Base-by-base conservation (phyloP, 305 asterid species). In the Lippia alba region DNA sequence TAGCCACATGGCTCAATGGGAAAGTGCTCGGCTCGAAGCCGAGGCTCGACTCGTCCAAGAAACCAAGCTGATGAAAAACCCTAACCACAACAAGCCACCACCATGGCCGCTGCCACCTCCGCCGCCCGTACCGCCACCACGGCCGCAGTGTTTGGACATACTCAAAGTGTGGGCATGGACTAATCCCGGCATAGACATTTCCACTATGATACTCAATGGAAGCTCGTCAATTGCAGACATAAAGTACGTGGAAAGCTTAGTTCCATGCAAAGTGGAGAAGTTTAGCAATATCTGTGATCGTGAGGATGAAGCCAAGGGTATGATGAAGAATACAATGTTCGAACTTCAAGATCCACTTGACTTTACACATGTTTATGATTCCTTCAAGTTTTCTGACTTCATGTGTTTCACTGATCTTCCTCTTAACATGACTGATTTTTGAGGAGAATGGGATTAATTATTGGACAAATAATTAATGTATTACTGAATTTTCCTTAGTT, bases 1-100 rank as follows among this genome's bases (percentile, higher is more conserved):
- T 12, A 53, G 82, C 75, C 86, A 82, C 78, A 67, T 77, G 84
- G 86, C 84, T 40, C 82, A 82, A 39, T 82, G 86, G 86, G 86
- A 82, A 64, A 76, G 73, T 15, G 78, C 84, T 5, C 79, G 87
- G 5, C 87, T 82, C 9, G 79, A 82, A 61, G 87, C 87, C 33
- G 87, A 82, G 53, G 84, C 84, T 5, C 32, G 84, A 14, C 66
- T 76, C 1, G 76, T 20, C 55, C 79, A 70, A 0, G 60, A 72
- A 10, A 54, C 83, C 57, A 72, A 64, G 33, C 33, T 5, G 4
- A 3, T 9, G 56, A 8, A 71, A 17, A 68, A 69, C 63, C 33
- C 41, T 15, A 4, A 30, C 55, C 18, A 17, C 60, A 11, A 19
- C 65, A 45, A 5, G 20, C 6, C 74, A n/a, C 69, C 49, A 4